phyloP scores from a whole-genome alignment of 352 stramenopile genomes.

The Blastocystis sp. region DNA sequence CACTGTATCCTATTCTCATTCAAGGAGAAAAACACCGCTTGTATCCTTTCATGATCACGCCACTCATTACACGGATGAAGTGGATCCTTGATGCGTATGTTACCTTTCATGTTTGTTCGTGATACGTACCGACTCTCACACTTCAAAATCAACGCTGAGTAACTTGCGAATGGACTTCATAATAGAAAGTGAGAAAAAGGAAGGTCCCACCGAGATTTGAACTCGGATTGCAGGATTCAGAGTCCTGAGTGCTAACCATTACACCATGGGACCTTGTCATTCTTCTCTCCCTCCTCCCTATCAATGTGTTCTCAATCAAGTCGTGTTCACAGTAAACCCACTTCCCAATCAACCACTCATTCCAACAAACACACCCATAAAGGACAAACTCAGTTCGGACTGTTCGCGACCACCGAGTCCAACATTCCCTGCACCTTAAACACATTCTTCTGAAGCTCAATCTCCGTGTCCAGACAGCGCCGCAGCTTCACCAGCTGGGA shows the following conservation, averaged over 20 bases:
- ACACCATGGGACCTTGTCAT: conserved; percentile 26
- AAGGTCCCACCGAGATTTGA: conserved; percentile 38
- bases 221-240: conserved; percentile 53
- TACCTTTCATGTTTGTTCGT: background rate
- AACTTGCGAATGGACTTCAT: background rate
- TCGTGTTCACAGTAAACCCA: no score
- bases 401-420: background rate
- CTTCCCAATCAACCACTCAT: no score
- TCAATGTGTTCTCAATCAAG: background rate
- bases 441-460: conserved; percentile 2
- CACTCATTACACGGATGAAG: background rate
- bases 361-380: conserved; percentile 41
- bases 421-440: conserved; percentile 9
- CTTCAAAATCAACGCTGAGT: conserved; percentile 42
- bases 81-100: background rate
- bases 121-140: background rate
- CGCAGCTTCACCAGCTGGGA: conserved; percentile 33
- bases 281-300: background rate
- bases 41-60: background rate
- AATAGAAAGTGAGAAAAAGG: background rate
- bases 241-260: conserved; percentile 54
- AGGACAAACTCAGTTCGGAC: background rate
- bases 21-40: background rate
- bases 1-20: background rate
- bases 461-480: background rate